Evolutionary conservation across 768 basidiomycete species (phyloP).

Genomic region (Amanita exitialis): DNA sequence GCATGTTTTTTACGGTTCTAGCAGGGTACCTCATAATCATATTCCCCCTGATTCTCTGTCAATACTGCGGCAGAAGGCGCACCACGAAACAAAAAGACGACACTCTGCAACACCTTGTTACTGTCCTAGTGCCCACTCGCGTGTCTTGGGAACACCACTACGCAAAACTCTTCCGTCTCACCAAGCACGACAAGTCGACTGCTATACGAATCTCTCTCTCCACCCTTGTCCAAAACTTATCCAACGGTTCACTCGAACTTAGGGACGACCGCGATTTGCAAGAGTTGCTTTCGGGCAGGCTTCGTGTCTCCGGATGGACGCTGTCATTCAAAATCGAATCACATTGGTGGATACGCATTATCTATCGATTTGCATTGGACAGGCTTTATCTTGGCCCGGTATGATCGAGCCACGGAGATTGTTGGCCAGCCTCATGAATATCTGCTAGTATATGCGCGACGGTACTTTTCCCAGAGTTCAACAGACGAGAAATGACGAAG

Average conservation of each 20-base stretch:
- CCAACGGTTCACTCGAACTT: slow-evolving; percentile 1
- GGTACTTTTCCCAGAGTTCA: neutral
- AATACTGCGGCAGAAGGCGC: neutral
- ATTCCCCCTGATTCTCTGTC: no score
- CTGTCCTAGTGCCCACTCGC: neutral
- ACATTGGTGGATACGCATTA: neutral
- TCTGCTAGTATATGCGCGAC: neutral
- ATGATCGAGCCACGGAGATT: neutral
- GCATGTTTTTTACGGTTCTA: no score
- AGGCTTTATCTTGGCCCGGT: neutral
- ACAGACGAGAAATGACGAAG: neutral
- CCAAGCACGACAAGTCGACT: neutral
- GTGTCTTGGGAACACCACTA: slow-evolving; percentile 7
- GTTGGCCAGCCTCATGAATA: neutral
- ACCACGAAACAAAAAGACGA: neutral
- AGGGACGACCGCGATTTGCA: slow-evolving; percentile 1
- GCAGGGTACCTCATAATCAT: no score
- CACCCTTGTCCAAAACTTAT: neutral
- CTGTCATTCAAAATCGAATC: neutral
- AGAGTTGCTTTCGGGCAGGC: neutral
- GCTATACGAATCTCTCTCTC: neutral
- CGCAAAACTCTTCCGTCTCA: neutral
- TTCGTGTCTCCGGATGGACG: neutral
- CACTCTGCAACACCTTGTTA: neutral
- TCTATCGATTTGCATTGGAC: neutral